Evolutionary conservation across 1,284 basidiomycete genomes (phyloP), one percentile per base, ranked within the genome.

Genomic region (Thelephora terrestris): DNA sequence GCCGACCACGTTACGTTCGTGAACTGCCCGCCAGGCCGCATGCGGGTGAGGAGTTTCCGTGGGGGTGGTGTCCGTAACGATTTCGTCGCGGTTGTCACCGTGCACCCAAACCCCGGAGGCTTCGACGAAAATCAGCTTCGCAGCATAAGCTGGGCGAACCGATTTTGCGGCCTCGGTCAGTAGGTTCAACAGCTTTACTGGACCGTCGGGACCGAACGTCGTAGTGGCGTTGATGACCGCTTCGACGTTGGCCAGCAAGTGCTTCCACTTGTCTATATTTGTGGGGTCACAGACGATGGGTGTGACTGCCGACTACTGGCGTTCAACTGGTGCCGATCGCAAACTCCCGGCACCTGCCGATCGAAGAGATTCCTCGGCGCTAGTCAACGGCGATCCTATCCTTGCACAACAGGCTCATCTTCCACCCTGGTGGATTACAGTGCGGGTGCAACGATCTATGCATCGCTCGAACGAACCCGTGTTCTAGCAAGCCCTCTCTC

Each of bases 101-200:
- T 74, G 70, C 5, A 72, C 65, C 75, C 75, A 77, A 4, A 66
- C 66, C 18, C 69, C 70, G 2, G 71, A 74, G 7, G 71, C 73
- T 58, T 73, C 73, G 52, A 78, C 73, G 61, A 72, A 77, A 3
- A 69, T 64, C 43, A 75, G 62, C 55, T 70, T 71, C 1, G 73
- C 65, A 2, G 64, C 55, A 50, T 57, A 47, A 0, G 58, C 44
- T 3, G 69, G 61, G 6, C 72, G 69, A 18, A 57, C 51, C 6
- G 58, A 57, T 20, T 61, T 49, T 5, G 64, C 61, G 7, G 65
- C 63, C 2, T 58, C 50, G 5, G 58, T 58, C 39, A 69, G n/a
- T 55, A 4, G 66, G 63, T 46, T 66, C 53, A 46, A n/a, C n/a
- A n/a, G n/a, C n/a, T n/a, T n/a, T n/a, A n/a, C n/a, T n/a, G n/a